These are phyloP conservation scores for Salix viminalis DNA, from an alignment of 345 rosid genomes.

Conservation along the genomic window DNA sequence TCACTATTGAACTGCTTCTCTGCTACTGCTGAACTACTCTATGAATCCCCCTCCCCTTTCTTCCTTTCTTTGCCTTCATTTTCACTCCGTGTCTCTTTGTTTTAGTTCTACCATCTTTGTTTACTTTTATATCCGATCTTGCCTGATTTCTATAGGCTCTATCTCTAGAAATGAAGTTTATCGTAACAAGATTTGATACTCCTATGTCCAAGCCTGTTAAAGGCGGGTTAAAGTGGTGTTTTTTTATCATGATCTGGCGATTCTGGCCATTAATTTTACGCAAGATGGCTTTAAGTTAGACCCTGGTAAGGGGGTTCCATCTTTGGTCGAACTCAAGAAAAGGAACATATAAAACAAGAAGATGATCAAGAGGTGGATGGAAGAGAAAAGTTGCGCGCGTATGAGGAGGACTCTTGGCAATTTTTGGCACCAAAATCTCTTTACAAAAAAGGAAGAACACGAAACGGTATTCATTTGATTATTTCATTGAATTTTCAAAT, in stretches of 20 bases:
- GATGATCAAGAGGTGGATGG: background rate
- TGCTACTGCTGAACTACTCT: background rate
- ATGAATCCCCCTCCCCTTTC: background rate
- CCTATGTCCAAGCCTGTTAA: background rate
- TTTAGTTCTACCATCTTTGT: background rate
- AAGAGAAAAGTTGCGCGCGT: background rate
- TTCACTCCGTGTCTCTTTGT: background rate
- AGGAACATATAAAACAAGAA: background rate
- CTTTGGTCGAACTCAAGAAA: conserved; percentile 1
- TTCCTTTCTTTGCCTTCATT: background rate
- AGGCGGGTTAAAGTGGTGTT: background rate
- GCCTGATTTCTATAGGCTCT: background rate
- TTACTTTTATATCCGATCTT: background rate
- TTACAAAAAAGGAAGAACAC: background rate
- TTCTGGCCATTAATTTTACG: background rate
- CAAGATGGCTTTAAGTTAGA: background rate
- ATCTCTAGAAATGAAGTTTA: background rate
- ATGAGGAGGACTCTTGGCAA: conserved; percentile 1
- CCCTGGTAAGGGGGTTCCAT: background rate
- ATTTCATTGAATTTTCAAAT: background rate
- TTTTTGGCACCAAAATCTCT: background rate
- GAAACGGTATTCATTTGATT: background rate
- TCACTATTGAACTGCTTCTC: background rate
- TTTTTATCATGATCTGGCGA: too few species aligned
- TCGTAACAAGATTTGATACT: background rate